Conservation (phyloP, 2,329 filamentous ascomycete genomes). For the Clathrospora elynae region DNA sequence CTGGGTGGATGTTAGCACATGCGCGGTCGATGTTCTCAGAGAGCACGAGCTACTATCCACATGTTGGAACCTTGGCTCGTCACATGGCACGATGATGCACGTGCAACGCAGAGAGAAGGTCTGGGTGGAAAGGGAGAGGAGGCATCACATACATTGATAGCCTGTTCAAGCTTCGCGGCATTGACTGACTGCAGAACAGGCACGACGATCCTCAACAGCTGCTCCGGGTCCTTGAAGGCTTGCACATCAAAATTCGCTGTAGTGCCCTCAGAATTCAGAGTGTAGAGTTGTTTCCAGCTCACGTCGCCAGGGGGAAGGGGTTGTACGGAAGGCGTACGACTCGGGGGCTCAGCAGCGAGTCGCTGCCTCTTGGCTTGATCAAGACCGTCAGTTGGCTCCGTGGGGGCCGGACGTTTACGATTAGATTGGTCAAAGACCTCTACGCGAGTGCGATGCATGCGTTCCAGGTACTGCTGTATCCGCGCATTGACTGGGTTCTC, state of each 20-base stretch:
- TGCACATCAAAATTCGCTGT: constrained; percentile 83
- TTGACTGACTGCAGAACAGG: constrained; percentile 77
- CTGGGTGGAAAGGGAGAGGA: background rate
- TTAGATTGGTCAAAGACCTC: constrained; percentile 79
- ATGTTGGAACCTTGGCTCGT: background rate
- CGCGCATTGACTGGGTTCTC: constrained; percentile 74
- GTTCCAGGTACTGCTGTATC: constrained; percentile 86
- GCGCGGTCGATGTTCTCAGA: background rate
- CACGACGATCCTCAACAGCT: constrained; percentile 82
- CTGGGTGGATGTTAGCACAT: constrained; percentile 33
- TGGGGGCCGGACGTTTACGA: constrained; percentile 75
- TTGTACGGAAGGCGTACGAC: constrained; percentile 60
- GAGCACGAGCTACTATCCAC: background rate
- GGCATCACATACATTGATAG: constrained; percentile 67
- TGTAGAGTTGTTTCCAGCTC: constrained; percentile 83
- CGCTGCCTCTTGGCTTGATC: constrained; percentile 83
- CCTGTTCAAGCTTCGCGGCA: constrained; percentile 68
- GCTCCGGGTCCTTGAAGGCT: constrained; percentile 69
- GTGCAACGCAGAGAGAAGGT: too few relatives aligned
- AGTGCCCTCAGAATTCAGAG: constrained; percentile 75
- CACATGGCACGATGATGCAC: too few relatives aligned
- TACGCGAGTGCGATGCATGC: constrained; percentile 75
- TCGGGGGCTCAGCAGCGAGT: constrained; percentile 60
- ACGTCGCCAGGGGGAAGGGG: constrained; percentile 76
- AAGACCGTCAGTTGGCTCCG: constrained; percentile 71